Evolutionary conservation across 2,329 filamentous ascomycete species (phyloP).

Genomic region (Neonectria faginata): DNA sequence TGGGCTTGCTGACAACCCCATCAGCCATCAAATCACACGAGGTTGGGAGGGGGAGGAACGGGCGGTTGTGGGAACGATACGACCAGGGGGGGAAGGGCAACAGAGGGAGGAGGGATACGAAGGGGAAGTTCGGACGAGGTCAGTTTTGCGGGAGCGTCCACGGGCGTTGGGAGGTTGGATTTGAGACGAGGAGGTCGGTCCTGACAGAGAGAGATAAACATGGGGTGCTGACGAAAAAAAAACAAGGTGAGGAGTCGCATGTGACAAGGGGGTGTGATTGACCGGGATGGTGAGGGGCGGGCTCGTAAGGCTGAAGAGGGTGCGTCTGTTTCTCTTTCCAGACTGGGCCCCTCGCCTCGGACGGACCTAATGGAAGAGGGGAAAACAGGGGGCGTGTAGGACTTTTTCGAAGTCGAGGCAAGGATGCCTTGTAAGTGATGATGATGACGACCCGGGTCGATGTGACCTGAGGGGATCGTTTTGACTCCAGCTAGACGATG

Average conservation of each 20-base stretch:
- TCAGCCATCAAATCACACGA: constrained; percentile 7
- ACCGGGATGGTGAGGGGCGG: constrained; percentile 37
- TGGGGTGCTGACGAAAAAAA: constrained; percentile 28
- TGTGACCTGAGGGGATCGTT: not conserved
- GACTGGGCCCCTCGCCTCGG: not conserved
- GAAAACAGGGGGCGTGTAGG: constrained; percentile 16
- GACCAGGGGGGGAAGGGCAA: not conserved
- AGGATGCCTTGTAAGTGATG: constrained; percentile 15
- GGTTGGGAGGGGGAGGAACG: constrained; percentile 1
- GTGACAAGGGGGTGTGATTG: constrained; percentile 35
- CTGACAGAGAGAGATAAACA: constrained; percentile 17
- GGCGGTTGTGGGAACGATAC: constrained; percentile 8
- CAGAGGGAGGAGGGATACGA: not conserved
- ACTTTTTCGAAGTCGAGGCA: constrained; percentile 23
- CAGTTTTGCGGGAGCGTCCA: not conserved
- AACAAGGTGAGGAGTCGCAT: constrained; percentile 22
- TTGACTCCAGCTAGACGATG: not conserved
- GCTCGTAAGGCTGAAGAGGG: constrained; percentile 47
- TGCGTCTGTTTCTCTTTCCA: constrained; percentile 23
- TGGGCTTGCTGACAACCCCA: constrained; percentile 27
- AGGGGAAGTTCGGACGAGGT: not conserved
- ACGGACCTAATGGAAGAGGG: not conserved
- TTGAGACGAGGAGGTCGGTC: constrained; percentile 1
- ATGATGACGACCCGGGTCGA: not conserved
- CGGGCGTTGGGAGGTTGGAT: constrained; percentile 3